A percentile compares a stretch with the other conserved stretches of the same genome.
phyloP scores from a whole-genome alignment of 2,329 filamentous ascomycete species.

The Lanzia echinophila region DNA sequence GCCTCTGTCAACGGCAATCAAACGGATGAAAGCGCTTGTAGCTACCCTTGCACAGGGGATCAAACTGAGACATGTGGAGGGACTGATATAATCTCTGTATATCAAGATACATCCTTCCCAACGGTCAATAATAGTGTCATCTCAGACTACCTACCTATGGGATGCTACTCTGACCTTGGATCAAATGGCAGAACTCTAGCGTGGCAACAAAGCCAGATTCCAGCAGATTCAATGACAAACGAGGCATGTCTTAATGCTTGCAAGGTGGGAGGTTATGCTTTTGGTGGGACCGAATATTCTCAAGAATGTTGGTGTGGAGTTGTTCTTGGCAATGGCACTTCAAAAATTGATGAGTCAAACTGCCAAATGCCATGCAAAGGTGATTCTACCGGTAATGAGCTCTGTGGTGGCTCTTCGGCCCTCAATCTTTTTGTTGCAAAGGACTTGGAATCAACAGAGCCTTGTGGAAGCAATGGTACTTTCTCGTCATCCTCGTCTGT shows the following conservation, averaged over 20 bases:
- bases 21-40: slow-evolving; percentile 22
- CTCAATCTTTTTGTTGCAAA: slow-evolving; percentile 38
- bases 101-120: slow-evolving; percentile 32
- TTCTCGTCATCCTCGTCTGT: background rate
- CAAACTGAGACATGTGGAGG: slow-evolving; percentile 24
- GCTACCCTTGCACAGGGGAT: slow-evolving; percentile 23
- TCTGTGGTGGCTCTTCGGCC: slow-evolving; percentile 31
- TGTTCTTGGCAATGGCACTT: slow-evolving; percentile 29
- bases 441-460: slow-evolving; percentile 44
- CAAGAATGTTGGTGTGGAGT: slow-evolving; percentile 38
- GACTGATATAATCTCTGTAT: slow-evolving; percentile 25
- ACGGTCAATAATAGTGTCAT: slow-evolving; percentile 24
- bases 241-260: slow-evolving; percentile 34
- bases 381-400: slow-evolving; percentile 26
- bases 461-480: slow-evolving; percentile 32
- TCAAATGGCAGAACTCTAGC: slow-evolving; percentile 22
- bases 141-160: slow-evolving; percentile 28
- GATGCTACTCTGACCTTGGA: slow-evolving; percentile 36
- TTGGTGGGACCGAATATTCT: slow-evolving; percentile 35
- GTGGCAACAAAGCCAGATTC: slow-evolving; percentile 31
- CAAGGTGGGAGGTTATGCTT: slow-evolving; percentile 31
- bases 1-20: slow-evolving; percentile 29
- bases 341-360: slow-evolving; percentile 19
- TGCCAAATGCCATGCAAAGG: slow-evolving; percentile 25
- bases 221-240: slow-evolving; percentile 28